These are phyloP conservation scores for Microsporum canis DNA, from an alignment of 2,329 filamentous ascomycete species.

Conservation along the genomic window DNA sequence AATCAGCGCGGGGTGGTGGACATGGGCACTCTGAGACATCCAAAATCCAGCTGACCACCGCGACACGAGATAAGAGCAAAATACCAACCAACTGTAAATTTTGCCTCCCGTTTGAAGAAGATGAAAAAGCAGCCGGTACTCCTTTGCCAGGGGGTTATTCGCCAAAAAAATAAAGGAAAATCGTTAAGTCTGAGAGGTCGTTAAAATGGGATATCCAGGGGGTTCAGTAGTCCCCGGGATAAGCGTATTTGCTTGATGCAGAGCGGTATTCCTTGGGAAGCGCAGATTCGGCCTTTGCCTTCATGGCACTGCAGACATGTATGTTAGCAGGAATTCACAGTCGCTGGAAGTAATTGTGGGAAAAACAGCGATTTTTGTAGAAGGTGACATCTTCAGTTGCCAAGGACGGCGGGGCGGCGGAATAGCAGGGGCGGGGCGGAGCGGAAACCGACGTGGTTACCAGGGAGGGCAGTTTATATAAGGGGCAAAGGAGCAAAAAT, in stretches of 20 bases:
- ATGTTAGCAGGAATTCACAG: conserved; percentile 1
- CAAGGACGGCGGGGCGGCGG: conserved; percentile 15
- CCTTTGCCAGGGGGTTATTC: neutral
- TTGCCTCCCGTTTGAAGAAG: neutral
- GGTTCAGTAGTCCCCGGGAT: conserved; percentile 16
- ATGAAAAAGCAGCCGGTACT: neutral
- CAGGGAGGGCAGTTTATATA: conserved; percentile 2
- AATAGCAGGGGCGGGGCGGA: conserved; percentile 11
- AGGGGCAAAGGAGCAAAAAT: conserved; percentile 1
- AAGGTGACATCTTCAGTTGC: neutral
- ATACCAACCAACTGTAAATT: neutral
- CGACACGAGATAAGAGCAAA: neutral
- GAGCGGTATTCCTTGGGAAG: conserved; percentile 22
- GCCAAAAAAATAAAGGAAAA: neutral
- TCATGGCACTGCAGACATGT: conserved; percentile 18
- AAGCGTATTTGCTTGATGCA: conserved; percentile 18
- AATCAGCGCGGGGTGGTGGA: neutral
- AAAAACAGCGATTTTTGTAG: neutral
- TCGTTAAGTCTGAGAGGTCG: neutral
- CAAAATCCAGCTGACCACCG: neutral
- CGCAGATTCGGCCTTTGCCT: conserved; percentile 21
- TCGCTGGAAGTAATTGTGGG: neutral
- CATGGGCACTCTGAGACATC: neutral
- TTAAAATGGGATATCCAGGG: conserved; percentile 2
- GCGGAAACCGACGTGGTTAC: conserved; percentile 8